Conservation (phyloP, 345 rosid genomes). For the Streptanthus diversifolius region DNA sequence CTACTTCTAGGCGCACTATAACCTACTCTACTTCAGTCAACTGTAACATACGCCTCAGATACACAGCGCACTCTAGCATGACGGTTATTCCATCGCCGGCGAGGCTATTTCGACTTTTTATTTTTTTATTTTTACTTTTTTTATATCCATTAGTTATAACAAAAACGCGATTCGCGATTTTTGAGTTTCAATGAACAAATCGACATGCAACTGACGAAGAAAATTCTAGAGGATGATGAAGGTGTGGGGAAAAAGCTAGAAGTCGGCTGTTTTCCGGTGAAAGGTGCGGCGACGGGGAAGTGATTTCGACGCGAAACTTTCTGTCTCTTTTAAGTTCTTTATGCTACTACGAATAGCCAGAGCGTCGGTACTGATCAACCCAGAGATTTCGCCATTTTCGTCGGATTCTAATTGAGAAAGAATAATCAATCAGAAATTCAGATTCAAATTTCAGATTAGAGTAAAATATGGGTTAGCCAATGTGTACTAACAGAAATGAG, state of each 20-base stretch:
- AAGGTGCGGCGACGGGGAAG: slow-evolving; percentile 38
- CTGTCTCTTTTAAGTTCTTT: slow-evolving; percentile 61
- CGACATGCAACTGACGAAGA: slow-evolving; percentile 32
- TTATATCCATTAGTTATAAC: slow-evolving; percentile 13
- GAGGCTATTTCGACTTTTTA: background rate
- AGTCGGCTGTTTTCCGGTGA: slow-evolving; percentile 70
- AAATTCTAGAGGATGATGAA: background rate
- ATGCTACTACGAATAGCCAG: slow-evolving; percentile 55
- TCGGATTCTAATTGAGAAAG: slow-evolving; percentile 29
- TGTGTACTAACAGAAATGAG: background rate
- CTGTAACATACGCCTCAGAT: slow-evolving; percentile 27
- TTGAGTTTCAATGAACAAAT: slow-evolving; percentile 23
- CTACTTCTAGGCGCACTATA: slow-evolving; percentile 30
- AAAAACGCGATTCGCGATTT: slow-evolving; percentile 19
- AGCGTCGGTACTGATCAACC: slow-evolving; percentile 42
- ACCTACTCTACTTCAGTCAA: slow-evolving; percentile 11
- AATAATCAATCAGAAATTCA: background rate
- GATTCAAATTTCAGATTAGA: background rate
- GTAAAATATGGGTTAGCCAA: background rate
- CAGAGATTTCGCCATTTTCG: slow-evolving; percentile 37
- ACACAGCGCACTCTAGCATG: slow-evolving; percentile 25
- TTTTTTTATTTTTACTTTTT: too few species aligned
- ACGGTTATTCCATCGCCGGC: slow-evolving; percentile 18
- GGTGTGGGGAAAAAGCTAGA: slow-evolving; percentile 32
- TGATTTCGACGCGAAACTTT: slow-evolving; percentile 34